Evolutionary conservation across 2,329 filamentous ascomycete species (phyloP).

Genomic region (Lizonia empirigonia): DNA sequence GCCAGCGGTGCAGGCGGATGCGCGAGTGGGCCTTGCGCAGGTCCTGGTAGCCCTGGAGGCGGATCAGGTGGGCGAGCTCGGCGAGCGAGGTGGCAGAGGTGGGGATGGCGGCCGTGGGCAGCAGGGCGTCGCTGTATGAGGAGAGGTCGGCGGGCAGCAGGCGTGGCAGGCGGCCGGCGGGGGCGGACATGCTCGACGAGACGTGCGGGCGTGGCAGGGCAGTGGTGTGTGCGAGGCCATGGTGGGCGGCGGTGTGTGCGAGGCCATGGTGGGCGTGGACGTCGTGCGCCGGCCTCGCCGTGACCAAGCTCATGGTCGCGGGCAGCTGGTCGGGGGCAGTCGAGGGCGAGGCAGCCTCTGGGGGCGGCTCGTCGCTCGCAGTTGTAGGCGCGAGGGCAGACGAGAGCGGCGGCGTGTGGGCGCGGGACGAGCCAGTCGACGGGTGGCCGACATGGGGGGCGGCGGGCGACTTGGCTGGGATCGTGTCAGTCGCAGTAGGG

Average conservation of each 20-base stretch:
- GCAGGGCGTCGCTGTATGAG: slow-evolving; percentile 66
- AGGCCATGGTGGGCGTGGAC: not conserved
- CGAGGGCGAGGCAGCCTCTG: slow-evolving; percentile 55
- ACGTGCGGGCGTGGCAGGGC: slow-evolving; percentile 37
- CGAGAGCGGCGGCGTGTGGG: slow-evolving; percentile 53
- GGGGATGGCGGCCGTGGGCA: slow-evolving; percentile 60
- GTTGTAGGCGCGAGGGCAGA: slow-evolving; percentile 59
- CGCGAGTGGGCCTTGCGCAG: slow-evolving; percentile 76
- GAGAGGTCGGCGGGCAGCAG: slow-evolving; percentile 70
- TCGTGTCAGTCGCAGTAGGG: slow-evolving; percentile 24
- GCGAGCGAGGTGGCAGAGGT: slow-evolving; percentile 72
- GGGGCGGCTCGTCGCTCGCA: slow-evolving; percentile 55
- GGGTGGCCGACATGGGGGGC: slow-evolving; percentile 48
- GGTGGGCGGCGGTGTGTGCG: not conserved
- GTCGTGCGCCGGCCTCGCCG: too few species aligned
- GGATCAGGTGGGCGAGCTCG: slow-evolving; percentile 78
- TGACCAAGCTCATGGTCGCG: slow-evolving; percentile 7
- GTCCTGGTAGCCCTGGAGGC: slow-evolving; percentile 80
- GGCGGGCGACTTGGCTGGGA: slow-evolving; percentile 59
- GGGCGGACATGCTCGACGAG: slow-evolving; percentile 52
- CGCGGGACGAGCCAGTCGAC: slow-evolving; percentile 58
- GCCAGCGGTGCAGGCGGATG: slow-evolving; percentile 72
- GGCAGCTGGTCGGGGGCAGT: slow-evolving; percentile 54
- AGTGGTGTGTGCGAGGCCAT: not conserved
- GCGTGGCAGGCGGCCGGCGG: slow-evolving; percentile 54